Evolutionary conservation across 768 basidiomycete species (phyloP), one percentile per base, ranked within the genome.

Genomic region (Boletus subcaerulescens): DNA sequence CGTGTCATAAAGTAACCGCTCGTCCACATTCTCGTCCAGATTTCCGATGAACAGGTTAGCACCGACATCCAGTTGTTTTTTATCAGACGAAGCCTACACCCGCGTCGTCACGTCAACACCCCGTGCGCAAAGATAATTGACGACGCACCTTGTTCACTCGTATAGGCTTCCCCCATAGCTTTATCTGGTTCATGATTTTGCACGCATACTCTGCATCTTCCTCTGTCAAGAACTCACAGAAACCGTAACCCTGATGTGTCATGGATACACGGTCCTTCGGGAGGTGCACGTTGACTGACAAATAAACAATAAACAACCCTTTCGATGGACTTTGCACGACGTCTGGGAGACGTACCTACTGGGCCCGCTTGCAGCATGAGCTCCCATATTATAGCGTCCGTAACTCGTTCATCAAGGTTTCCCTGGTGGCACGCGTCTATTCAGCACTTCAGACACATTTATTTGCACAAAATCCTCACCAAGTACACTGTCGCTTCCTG

Each of bases 141-240:
- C 3, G n/a, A 76, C 86, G 67, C 60, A 91, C 93, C 87, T 98
- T 99, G 81, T 98, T 98, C 60, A 99, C 96, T 61, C 97, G 82
- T 55, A 99, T 97, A 32, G 97, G 97, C 70, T 98, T 98, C 24
- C 97, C 97, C 84, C 91, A 99, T 50, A 99, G 73, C 74, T 99
- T 99, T 70, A 99, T 98, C 80, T 98, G 96, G 71, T 99, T 99
- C 96, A 98, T 98, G 64, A 98, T 98, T 80, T 98, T 97, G 82
- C 96, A 98, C 54, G 94, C 96, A 73, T 99, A 99, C 74, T 99
- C 97, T 58, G 97, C 94, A 75, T 98, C 97, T 72, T 97, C 95
- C 77, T 98, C 95, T 38, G 94, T 94, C 73, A 96, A 77, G 73
- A 99, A 98, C 79, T 99, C 97, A 82, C 96, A 98, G 76, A 99